Base-by-base conservation (phyloP, 305 asterid species). In the Withania somnifera region DNA sequence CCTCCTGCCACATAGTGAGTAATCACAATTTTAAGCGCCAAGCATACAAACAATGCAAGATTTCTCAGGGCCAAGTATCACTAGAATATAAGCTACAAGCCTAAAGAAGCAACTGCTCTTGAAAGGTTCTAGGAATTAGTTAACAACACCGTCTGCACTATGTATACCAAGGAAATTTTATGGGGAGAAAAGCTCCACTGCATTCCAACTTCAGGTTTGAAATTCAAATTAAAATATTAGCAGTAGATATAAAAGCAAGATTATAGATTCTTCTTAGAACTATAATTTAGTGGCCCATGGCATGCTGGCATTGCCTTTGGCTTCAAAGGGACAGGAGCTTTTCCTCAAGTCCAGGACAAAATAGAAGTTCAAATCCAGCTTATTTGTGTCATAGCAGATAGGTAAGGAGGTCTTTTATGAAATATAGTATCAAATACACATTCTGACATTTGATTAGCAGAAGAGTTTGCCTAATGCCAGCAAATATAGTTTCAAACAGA, bases 1-100 rank as follows among this genome's bases (percentile, higher is more conserved):
- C 99, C 99, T 64, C 98, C 99, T 94, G 77, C 45, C 79, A 75
- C 42, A 24, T 20, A 20, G 75, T 30, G 30, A 22, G 68, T 10
- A 77, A 11, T 78, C 40, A 56, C 83, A 61, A 15, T 47, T 5
- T 20, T n/a, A 2, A 20, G 56, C 36, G 30, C 28, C 61, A 28
- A 0, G 17, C 79, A 51, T 10, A 73, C 63, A 2, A 76, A 51
- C 45, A n/a, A 50, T 47, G 28, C 80, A 28, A 75, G 45, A 47
- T 50, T 73, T 26, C 45, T 47, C 42, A 15, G 61, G 54, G 45
- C 14, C 42, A 50, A 68, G 6, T 19, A n/a, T 17, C 73, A 68
- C 11, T 0, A 73, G 2, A 50, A 28, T 26, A 51, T 17, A 30
- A 50, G 24, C 26, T 73, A 14, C 15, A 73, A 73, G 60, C 24